Percentiles rank a stretch among this genome's conserved stretches.
Conservation (phyloP, 1,284 basidiomycete species). For the Trichosporon sp. region DNA sequence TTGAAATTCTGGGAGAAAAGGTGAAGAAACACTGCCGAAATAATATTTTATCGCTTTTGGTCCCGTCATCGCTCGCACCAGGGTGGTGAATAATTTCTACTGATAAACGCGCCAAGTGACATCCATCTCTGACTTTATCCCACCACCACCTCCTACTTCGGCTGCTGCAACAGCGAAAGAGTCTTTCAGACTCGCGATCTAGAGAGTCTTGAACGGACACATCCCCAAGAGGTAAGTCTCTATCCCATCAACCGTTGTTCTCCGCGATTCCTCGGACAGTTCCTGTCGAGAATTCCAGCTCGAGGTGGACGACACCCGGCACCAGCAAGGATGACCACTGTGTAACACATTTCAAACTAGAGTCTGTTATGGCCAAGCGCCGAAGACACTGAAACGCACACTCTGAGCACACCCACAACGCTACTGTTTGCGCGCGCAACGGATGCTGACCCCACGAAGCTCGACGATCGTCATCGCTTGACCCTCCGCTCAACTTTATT, state of each 20-base stretch:
- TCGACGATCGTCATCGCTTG: neutral
- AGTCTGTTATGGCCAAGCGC: slow-evolving; percentile 50
- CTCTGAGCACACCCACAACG: slow-evolving; percentile 33
- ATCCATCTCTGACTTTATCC: neutral
- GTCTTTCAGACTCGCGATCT: neutral
- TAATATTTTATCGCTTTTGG: slow-evolving; percentile 8
- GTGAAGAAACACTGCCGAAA: slow-evolving; percentile 9
- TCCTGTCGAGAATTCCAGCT: neutral
- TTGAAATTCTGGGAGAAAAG: slow-evolving; percentile 30
- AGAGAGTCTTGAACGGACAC: neutral
- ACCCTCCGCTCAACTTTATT: neutral
- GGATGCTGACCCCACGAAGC: slow-evolving; percentile 5
- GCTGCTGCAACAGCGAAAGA: neutral
- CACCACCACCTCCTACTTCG: slow-evolving; percentile 1
- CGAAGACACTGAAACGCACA: slow-evolving; percentile 50
- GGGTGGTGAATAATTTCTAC: neutral
- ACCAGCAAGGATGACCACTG: slow-evolving; percentile 40
- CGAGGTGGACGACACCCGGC: neutral
- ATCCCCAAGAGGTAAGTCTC: neutral
- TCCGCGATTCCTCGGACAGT: neutral
- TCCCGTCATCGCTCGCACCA: slow-evolving; percentile 10
- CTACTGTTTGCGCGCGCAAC: neutral
- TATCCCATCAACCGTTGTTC: neutral
- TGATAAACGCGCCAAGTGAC: slow-evolving; percentile 1
- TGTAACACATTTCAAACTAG: slow-evolving; percentile 51